phyloP scores from a whole-genome alignment of 2,329 filamentous ascomycete genomes.

The Colletotrichum incanum region DNA sequence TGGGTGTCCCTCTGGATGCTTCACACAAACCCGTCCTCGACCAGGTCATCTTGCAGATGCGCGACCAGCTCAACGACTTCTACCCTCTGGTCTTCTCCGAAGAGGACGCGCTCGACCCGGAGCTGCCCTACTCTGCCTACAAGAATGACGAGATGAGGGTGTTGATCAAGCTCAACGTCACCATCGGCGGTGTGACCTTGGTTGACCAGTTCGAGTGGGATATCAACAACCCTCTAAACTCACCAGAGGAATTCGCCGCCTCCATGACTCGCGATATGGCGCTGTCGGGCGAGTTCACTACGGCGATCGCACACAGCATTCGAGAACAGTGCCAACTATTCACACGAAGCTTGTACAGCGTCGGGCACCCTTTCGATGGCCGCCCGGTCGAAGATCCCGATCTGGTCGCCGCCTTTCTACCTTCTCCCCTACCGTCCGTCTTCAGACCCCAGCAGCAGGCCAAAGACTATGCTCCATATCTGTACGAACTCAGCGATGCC shows the following conservation, averaged over 20 bases:
- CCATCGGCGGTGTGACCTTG: slow-evolving; percentile 93
- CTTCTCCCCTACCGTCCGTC: slow-evolving; percentile 84
- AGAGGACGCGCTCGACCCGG: slow-evolving; percentile 90
- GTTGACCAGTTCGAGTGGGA: slow-evolving; percentile 99
- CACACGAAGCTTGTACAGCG: slow-evolving; percentile 91
- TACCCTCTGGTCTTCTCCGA: slow-evolving; percentile 93
- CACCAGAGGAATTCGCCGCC: slow-evolving; percentile 92
- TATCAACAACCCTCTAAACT: slow-evolving; percentile 94
- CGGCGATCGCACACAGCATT: slow-evolving; percentile 97
- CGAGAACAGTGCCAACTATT: slow-evolving; percentile 96
- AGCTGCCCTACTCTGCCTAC: slow-evolving; percentile 92
- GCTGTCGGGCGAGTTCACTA: slow-evolving; percentile 94
- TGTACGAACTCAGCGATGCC: slow-evolving; percentile 93
- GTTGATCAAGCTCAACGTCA: slow-evolving; percentile 95
- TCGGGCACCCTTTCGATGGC: slow-evolving; percentile 95
- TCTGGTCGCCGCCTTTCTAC: slow-evolving; percentile 86
- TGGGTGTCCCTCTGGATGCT: slow-evolving; percentile 76
- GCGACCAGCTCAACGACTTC: slow-evolving; percentile 92
- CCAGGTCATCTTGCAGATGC: slow-evolving; percentile 78
- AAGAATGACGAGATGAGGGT: slow-evolving; percentile 99
- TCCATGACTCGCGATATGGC: slow-evolving; percentile 93
- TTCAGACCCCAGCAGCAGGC: slow-evolving; percentile 94
- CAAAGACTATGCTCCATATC: slow-evolving; percentile 93
- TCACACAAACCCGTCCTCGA: slow-evolving; percentile 75
- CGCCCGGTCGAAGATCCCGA: slow-evolving; percentile 94